phyloP scores from a whole-genome alignment of 163 green algal genomes.

The Coccomyxa subellipsoidea region DNA sequence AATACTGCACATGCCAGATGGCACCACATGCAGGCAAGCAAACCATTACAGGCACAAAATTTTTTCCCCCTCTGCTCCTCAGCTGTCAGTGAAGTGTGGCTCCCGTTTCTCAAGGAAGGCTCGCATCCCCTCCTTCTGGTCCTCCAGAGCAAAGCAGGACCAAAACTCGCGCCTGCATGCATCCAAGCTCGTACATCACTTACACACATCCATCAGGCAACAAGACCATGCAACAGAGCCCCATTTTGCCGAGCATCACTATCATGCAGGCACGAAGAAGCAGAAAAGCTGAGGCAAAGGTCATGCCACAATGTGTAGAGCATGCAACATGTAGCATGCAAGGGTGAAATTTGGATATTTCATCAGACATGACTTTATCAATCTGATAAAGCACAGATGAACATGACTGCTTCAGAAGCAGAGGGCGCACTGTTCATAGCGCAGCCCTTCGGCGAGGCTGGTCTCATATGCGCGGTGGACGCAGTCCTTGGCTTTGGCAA shows the following conservation, averaged over 20 bases:
- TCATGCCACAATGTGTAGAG: too few relatives aligned
- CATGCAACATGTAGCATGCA: too few relatives aligned
- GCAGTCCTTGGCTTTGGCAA: slow-evolving; percentile 66
- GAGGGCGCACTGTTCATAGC: slow-evolving; percentile 31
- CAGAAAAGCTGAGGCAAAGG: not conserved
- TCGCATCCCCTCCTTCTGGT: slow-evolving; percentile 76
- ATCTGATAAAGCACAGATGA: not conserved
- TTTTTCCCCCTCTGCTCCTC: not conserved
- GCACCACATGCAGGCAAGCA: too few relatives aligned
- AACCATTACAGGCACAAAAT: too few relatives aligned
- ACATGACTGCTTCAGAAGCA: not conserved
- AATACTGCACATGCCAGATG: too few relatives aligned
- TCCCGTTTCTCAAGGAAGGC: slow-evolving; percentile 75
- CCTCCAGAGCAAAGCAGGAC: slow-evolving; percentile 62
- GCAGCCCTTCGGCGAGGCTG: slow-evolving; percentile 30
- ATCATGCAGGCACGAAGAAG: not conserved
- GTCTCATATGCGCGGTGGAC: slow-evolving; percentile 49
- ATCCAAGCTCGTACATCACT: not conserved
- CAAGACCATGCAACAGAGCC: not conserved
- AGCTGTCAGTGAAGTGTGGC: slow-evolving; percentile 50
- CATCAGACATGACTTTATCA: not conserved
- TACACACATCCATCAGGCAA: too few relatives aligned
- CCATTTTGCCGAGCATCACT: not conserved
- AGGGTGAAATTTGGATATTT: too few relatives aligned
- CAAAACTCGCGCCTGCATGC: slow-evolving; percentile 60